phyloP scores from a whole-genome alignment of 495 filamentous ascomycete species.

The Aspergillus homomorphus region DNA sequence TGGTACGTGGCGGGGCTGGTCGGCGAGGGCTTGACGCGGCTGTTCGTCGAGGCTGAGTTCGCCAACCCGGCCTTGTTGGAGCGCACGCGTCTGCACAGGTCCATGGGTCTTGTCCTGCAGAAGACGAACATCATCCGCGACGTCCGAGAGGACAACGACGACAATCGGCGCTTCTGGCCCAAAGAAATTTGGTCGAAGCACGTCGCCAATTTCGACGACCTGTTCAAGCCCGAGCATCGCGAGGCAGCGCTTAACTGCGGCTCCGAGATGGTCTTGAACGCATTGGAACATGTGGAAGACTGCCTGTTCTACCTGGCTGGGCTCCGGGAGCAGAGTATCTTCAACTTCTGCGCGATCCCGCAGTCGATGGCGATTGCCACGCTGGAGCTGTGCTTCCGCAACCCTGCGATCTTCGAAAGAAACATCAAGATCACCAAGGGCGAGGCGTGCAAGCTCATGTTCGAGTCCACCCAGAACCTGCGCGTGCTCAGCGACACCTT shows the following conservation, averaged over 20 bases:
- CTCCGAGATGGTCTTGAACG: slow-evolving; percentile 91
- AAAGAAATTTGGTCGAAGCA: slow-evolving; percentile 95
- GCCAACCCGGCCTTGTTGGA: slow-evolving; percentile 82
- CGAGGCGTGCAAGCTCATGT: slow-evolving; percentile 86
- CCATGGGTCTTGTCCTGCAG: slow-evolving; percentile 95
- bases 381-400: slow-evolving; percentile 84
- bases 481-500: slow-evolving; percentile 75
- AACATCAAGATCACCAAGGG: slow-evolving; percentile 98
- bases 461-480: slow-evolving; percentile 86
- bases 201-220: slow-evolving; percentile 81
- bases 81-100: slow-evolving; percentile 77
- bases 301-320: slow-evolving; percentile 97
- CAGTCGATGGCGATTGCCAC: slow-evolving; percentile 98
- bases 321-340: slow-evolving; percentile 94
- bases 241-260: slow-evolving; percentile 81
- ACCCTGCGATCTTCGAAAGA: slow-evolving; percentile 78
- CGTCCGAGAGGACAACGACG: slow-evolving; percentile 82
- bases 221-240: slow-evolving; percentile 77
- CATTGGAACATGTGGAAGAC: slow-evolving; percentile 82
- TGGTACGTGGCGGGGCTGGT: slow-evolving; percentile 97
- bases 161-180: slow-evolving; percentile 88
- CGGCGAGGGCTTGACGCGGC: slow-evolving; percentile 84
- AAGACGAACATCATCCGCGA: slow-evolving; percentile 99
- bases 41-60: slow-evolving; percentile 85
- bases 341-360: slow-evolving; percentile 99